A percentile compares a stretch with the other conserved stretches of the same genome.
Evolutionary conservation across 805 yeast species (phyloP).

Genomic region (Pichia manshurica): DNA sequence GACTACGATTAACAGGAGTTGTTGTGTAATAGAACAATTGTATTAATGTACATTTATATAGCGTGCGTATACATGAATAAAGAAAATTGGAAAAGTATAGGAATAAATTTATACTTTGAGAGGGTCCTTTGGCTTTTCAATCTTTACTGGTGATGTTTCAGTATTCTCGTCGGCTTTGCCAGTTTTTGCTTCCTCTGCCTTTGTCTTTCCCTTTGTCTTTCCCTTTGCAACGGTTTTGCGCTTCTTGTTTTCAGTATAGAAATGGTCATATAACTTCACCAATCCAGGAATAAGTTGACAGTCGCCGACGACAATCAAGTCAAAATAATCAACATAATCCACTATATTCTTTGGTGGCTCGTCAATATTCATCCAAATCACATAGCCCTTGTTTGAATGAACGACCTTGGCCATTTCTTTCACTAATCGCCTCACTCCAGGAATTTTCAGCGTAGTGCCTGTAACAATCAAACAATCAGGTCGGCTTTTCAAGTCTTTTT

Average conservation of each 20-base stretch:
- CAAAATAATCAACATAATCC: conserved; percentile 48
- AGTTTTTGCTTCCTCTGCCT: not conserved
- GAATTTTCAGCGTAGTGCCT: conserved; percentile 81
- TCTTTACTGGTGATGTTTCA: no score
- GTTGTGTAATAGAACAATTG: no score
- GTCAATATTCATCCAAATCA: conserved; percentile 57
- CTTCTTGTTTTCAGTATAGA: conserved; percentile 16
- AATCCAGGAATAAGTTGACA: conserved; percentile 50
- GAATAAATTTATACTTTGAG: no score
- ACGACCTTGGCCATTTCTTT: conserved; percentile 55
- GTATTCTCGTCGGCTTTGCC: no score
- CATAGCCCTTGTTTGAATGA: conserved; percentile 50
- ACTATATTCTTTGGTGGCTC: conserved; percentile 45
- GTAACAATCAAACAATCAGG: conserved; percentile 79
- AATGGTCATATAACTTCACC: conserved; percentile 21
- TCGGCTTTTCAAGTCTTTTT: conserved; percentile 52
- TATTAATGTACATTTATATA: no score
- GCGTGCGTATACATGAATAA: not conserved
- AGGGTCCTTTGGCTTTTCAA: no score
- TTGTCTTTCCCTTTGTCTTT: conserved; percentile 4
- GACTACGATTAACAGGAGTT: no score
- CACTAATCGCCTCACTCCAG: conserved; percentile 60
- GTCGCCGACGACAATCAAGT: conserved; percentile 57
- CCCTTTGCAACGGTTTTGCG: not conserved
- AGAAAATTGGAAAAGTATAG: not conserved